phyloP scores from a whole-genome alignment of 345 rosid species.

The Carallia brachiata region DNA sequence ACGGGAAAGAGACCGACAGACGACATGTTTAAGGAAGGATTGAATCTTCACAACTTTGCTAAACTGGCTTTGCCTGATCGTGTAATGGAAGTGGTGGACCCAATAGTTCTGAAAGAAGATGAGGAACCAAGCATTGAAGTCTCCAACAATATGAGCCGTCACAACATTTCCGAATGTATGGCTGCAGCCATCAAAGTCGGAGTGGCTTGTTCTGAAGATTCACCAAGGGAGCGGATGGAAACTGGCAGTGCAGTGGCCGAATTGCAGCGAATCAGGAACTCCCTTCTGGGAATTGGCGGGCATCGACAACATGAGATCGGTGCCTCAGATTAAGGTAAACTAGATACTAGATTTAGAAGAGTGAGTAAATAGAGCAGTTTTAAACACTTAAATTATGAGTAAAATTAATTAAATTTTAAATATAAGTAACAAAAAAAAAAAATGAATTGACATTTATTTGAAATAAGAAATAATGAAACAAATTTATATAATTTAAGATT shows the following conservation, averaged over 20 bases:
- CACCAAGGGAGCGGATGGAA: constrained; percentile 15
- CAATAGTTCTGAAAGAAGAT: background rate
- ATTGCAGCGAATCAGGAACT: background rate
- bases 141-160: background rate
- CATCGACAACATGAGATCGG: too few species aligned
- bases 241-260: constrained; percentile 3
- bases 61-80: background rate
- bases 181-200: constrained; percentile 2
- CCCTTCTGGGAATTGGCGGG: background rate
- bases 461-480: too few species aligned
- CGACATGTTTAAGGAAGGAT: constrained; percentile 9
- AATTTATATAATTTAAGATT: too few species aligned
- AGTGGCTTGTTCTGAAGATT: constrained; percentile 7
- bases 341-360: too few species aligned
- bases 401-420: too few species aligned
- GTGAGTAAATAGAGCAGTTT: too few species aligned
- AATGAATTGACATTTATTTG: too few species aligned
- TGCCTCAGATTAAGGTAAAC: too few species aligned
- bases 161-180: background rate
- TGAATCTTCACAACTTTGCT: constrained; percentile 12
- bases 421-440: too few species aligned
- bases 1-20: constrained; percentile 20
- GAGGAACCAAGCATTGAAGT: too few species aligned
- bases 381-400: too few species aligned
- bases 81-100: constrained; percentile 7